These are phyloP conservation scores for Termitomyces sp. DNA, from an alignment of 768 basidiomycete genomes.

Conservation along the genomic window DNA sequence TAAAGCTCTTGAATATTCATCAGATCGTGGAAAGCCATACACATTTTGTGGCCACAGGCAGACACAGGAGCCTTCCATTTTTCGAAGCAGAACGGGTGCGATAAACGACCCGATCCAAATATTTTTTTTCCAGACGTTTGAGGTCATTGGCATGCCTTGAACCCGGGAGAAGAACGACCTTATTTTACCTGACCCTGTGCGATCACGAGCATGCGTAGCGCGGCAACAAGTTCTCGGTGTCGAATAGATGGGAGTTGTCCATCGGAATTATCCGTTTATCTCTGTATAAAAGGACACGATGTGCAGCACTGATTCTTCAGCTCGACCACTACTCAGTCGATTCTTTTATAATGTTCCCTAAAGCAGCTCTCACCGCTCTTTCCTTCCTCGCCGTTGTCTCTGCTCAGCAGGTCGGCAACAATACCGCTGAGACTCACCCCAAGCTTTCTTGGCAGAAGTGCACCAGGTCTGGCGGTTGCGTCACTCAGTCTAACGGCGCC, in stretches of 20 bases:
- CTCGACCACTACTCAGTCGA: not conserved
- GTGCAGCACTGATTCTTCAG: not conserved
- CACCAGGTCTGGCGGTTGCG: slow-evolving; percentile 42
- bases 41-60: not conserved
- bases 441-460: slow-evolving; percentile 32
- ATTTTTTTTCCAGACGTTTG: not conserved
- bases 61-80: not conserved
- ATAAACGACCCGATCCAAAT: not conserved
- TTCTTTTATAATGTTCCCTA: slow-evolving; percentile 30
- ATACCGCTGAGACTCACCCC: not conserved
- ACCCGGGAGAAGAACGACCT: not conserved
- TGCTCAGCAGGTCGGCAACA: slow-evolving; percentile 15
- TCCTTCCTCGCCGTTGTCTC: slow-evolving; percentile 31
- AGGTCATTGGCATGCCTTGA: not conserved
- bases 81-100: not conserved
- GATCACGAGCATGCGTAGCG: not conserved
- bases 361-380: slow-evolving; percentile 33
- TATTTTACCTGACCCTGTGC: not conserved
- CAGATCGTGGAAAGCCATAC: not conserved
- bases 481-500: slow-evolving; percentile 25
- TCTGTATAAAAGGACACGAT: not conserved
- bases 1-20: not conserved
- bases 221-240: not conserved
- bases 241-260: not conserved
- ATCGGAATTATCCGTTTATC: not conserved